Percentiles rank a stretch among this genome's conserved stretches.
Conservation (phyloP, 371 early-diverging fungal genomes). For the Nematocida minor region DNA sequence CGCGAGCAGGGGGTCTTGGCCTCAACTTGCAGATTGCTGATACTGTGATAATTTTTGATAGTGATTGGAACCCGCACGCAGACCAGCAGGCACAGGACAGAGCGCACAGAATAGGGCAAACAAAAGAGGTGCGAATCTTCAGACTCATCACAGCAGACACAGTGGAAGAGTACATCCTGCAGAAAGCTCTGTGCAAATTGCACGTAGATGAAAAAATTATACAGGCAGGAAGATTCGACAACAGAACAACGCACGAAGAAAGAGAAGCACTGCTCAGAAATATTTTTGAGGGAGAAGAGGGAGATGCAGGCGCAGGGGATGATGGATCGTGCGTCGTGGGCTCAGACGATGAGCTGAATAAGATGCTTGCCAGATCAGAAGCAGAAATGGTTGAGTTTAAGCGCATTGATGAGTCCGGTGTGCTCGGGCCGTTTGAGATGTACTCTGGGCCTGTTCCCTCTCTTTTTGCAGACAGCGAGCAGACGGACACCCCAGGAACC, state of each 20-base stretch:
- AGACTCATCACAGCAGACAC: constrained; percentile 35
- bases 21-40: constrained; percentile 26
- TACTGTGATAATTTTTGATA: constrained; percentile 41
- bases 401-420: constrained; percentile 18
- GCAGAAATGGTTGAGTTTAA: constrained; percentile 19
- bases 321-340: neutral
- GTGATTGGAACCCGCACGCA: constrained; percentile 46
- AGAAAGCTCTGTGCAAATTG: constrained; percentile 33
- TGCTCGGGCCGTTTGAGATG: neutral
- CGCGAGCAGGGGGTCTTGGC: constrained; percentile 41
- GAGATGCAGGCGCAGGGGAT: constrained; percentile 3
- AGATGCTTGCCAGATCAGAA: constrained; percentile 32
- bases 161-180: constrained; percentile 28
- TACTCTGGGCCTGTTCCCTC: constrained; percentile 29
- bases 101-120: constrained; percentile 47
- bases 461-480: neutral
- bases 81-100: constrained; percentile 43
- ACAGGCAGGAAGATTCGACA: constrained; percentile 46
- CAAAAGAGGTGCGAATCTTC: neutral
- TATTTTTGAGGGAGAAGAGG: constrained; percentile 31
- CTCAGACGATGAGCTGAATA: constrained; percentile 33
- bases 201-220: constrained; percentile 50
- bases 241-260: constrained; percentile 47
- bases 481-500: neutral
- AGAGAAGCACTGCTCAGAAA: constrained; percentile 47